Base-by-base conservation (phyloP, 345 rosid genomes). In the Trapa bicornis region DNA sequence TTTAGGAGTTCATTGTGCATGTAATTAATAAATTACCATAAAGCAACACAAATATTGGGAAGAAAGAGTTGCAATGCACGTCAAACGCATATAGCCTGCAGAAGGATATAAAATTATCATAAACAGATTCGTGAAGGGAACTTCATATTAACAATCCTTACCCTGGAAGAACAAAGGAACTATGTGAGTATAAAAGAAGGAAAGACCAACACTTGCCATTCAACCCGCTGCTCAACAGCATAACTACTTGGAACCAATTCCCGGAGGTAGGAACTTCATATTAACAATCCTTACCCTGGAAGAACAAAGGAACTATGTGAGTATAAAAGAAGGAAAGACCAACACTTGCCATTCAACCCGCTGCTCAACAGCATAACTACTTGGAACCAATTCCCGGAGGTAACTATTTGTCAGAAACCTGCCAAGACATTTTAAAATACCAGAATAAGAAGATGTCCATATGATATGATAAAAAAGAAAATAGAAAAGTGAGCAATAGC, bases 31-130 rank as follows among this genome's bases (percentile, higher is more conserved):
- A 29, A 71, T 85, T 86, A 91, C 99, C 97, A 33, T 89, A 87
- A 67, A 91, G 97, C 80, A 91, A 75, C 47, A 89, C 88, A 73
- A 95, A 95, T 93, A 95, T 71, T 38, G 99, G 99, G 82, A 95
- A 91, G 93, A 95, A 95, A 47, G 99, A 87, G 84, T 95, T 91
- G 97, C 99, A 95, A 88, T 95, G 96, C 81, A 95, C 99, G 67
- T 95, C 99, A 80, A 95, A 95, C 65, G 97, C 89, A 68, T 95
- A 95, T 61, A 95, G 75, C 99, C 99, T 95, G 76, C 65, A 85
- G 57, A 35, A 16, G 16, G n/a, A 37, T 37, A 29, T 8, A 6
- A 54, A 11, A 15, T 22, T 63, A 32, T 38, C 11, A 70, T 38
- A 64, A 37, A 37, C 29, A 3, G 47, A 17, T 39, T 15, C 33